Base-by-base conservation (phyloP, 176 grass and related monocot species). In the Leersia perrieri region DNA sequence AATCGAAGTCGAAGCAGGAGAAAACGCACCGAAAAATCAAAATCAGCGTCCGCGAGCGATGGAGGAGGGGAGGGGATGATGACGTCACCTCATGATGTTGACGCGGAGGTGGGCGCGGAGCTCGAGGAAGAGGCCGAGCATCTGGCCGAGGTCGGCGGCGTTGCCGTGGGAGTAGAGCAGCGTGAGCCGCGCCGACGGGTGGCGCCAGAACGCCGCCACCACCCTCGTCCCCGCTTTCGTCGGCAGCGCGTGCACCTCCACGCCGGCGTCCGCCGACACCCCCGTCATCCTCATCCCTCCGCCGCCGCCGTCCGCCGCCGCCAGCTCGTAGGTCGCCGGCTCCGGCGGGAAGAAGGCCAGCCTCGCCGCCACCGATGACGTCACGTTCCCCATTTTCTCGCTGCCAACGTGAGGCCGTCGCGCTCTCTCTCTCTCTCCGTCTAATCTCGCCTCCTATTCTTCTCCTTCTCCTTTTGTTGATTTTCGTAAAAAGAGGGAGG, bases 301-400 rank as follows among this genome's bases (percentile, higher is more conserved):
- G 0, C 25, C 70, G 3, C 80, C 66, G 5, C 25, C 57, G 36
- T 71, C 74, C n/a, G 36, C 83, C 32, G 45, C 73, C 77, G n/a
- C 11, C 68, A 95, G 79, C 90, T 91, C 90, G 62, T 98, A 98
- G 70, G 95, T 94, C 18, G 92, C 74, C 75, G 95, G 95, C 86
- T 95, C 95, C 38, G 95, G 95, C 75, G 95, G 95, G 84, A 98
- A 98, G 86, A 98, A 98, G n/a, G 95, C 95, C 53, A 98, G 90
- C 78, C 81, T 77, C 78, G 95, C 92, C 75, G 95, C 95, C 68
- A 98, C 95, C 71, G 95, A 98, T 81, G 92, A 90, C 65, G 95
- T 95, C 73, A 95, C 88, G 86, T 98, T 98, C 84, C 95, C 95
- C 95, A 98, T 98, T 84, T 84, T 88, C 84, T 63, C 70, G 55